Percentiles rank a stretch among this genome's conserved stretches.
Evolutionary conservation across 495 filamentous ascomycete species (phyloP).

Genomic region (Annulohypoxylon maeteangense): DNA sequence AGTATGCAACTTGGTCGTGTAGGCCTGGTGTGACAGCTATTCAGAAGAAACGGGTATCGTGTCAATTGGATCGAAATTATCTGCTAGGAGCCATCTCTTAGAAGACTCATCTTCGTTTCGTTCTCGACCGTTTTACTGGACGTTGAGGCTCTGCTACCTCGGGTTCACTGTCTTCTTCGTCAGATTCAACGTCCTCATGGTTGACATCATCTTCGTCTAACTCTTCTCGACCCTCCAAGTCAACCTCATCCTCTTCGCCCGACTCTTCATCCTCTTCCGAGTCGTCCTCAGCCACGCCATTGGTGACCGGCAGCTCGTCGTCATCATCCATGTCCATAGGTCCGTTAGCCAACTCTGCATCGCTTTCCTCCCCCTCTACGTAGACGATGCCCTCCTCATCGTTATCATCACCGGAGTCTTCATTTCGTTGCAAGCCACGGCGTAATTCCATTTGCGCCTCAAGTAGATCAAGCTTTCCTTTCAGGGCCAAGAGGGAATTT

Average conservation of each 20-base stretch:
- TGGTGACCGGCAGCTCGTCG: constrained; percentile 48
- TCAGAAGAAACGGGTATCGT: constrained; percentile 42
- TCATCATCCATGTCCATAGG: constrained; percentile 50
- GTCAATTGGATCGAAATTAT: constrained; percentile 23
- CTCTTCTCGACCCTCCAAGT: constrained; percentile 52
- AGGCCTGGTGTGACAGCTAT: not conserved
- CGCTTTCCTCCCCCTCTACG: constrained; percentile 79
- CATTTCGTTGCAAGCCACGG: constrained; percentile 60
- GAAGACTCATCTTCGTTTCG: constrained; percentile 42
- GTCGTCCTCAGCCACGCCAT: constrained; percentile 52
- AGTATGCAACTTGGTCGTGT: not conserved
- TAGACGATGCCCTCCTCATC: constrained; percentile 86
- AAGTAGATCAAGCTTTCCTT: constrained; percentile 92
- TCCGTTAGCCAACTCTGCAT: constrained; percentile 56
- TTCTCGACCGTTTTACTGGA: constrained; percentile 50
- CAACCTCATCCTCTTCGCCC: constrained; percentile 52
- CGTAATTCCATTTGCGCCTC: constrained; percentile 86
- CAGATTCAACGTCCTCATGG: constrained; percentile 55
- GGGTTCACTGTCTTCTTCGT: constrained; percentile 57
- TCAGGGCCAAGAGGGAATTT: constrained; percentile 84
- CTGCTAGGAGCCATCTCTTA: constrained; percentile 27
- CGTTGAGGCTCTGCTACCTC: constrained; percentile 47
- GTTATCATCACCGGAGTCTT: constrained; percentile 63
- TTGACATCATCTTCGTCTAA: constrained; percentile 59
- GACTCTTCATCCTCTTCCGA: constrained; percentile 57